Evolutionary conservation across 2,329 filamentous ascomycete species (phyloP), one percentile per base, ranked within the genome.

Genomic region (Pseudocercospora fuligena): DNA sequence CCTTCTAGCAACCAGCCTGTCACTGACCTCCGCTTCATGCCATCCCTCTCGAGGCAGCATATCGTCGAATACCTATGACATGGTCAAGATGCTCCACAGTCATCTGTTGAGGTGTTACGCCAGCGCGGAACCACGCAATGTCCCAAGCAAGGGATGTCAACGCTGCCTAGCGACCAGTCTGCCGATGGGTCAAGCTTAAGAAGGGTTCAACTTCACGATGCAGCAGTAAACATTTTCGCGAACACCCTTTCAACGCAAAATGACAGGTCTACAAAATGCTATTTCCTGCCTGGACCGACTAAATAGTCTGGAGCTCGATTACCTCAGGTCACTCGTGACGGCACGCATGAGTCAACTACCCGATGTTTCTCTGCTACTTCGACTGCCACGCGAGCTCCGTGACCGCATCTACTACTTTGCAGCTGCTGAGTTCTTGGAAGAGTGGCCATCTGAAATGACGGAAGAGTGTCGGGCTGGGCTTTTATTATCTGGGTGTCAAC

Each of bases 321-420:
- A 53, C 49, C 19, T 25, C 49, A 23, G 8, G 1, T 14, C 49
- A 53, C 49, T 25, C 4, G 49, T 25, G 12, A 27, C 49, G 19
- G n/a, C 49, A 53, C 12, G 49, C 23, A 23, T 53, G 8, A 53
- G 12, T 25, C 19, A 53, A 5, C 9, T 3, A 2, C 21, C 43
- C n/a, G 43, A 47, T 8, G 21, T 19, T 9, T 21, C 19, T 25
- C 19, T 49, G 19, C 53, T 62, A 19, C 47, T 53, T n/a, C 23
- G 57, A 2, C 43, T 63, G 25, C 64, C 64, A 31, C 60, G 60
- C 29, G 64, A 66, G 54, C 36, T 66, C n/a, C 54, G 64, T 46
- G 60, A 66, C 19, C 21, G 16, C 29, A 63, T 66, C 60, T 66
- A 66, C 47, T 23, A 59, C 54, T 66, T 60, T 25, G 47, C 46